Percentiles rank a stretch among this genome's conserved stretches.
These are phyloP conservation scores for Theileria parva DNA, from an alignment of 169 alveolate genomes.

Conservation along the genomic window DNA sequence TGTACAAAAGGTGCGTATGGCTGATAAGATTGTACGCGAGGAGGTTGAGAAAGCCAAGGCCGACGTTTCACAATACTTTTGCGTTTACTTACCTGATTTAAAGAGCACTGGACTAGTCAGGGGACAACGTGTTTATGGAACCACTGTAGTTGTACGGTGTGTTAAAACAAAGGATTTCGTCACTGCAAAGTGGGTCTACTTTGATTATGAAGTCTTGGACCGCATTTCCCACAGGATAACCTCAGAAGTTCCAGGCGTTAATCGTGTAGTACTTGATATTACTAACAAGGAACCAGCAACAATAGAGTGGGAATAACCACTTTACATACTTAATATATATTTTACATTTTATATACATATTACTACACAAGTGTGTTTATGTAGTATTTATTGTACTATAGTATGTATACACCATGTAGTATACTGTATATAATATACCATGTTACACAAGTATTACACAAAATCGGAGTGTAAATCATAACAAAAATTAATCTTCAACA, in stretches of 20 bases:
- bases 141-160: constrained; percentile 67
- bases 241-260: constrained; percentile 67
- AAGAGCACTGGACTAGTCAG: constrained; percentile 67
- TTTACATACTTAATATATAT: background rate
- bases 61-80: constrained; percentile 69
- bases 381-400: too few relatives aligned
- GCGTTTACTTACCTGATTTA: constrained; percentile 68
- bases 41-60: constrained; percentile 49
- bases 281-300: constrained; percentile 79
- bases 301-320: constrained; percentile 68
- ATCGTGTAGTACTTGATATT: constrained; percentile 74
- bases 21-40: constrained; percentile 69
- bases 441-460: too few relatives aligned
- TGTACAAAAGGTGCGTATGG: constrained; percentile 72
- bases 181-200: constrained; percentile 70
- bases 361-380: too few relatives aligned
- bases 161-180: constrained; percentile 71
- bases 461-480: background rate
- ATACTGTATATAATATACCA: background rate
- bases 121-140: constrained; percentile 73
- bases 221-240: constrained; percentile 69
- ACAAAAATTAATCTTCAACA: background rate
- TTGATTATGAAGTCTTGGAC: constrained; percentile 69
- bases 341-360: background rate
- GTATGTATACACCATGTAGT: too few relatives aligned